Evolutionary conservation across 345 rosid genomes (phyloP), one percentile per base, ranked within the genome.

Genomic region (Firmiana major): DNA sequence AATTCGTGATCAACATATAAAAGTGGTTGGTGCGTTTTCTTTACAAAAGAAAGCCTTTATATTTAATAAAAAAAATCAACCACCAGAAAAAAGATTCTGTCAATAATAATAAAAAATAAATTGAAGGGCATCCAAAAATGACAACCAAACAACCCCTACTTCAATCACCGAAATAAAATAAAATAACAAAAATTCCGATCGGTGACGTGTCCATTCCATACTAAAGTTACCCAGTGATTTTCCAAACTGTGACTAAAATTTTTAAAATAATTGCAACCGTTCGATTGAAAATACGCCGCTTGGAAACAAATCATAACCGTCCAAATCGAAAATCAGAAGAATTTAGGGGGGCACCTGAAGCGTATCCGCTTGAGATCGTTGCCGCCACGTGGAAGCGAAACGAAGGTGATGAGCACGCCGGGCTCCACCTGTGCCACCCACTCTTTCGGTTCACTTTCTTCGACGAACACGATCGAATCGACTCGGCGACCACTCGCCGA

Each of bases 381-480:
- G 6, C 99, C 97, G 79, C 97, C 99, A 62, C 87, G 90, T 51
- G 97, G 99, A 63, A 96, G 90, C 60, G 98, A 92, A 38, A 92
- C 86, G 81, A 96, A 96, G 34, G 97, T 92, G 26, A 96, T 96
- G 38, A 93, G 93, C 63, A 96, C 97, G 0, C 98, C 98, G 1
- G 98, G 98, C 87, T 96, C 99, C 31, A 96, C 97, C 78, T 93
- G 99, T 28, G 99, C 98, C 15, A 96, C 92, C 98, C 99, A 96
- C 77, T 96, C 98, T 79, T 92, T 93, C 0, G 97, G 92, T 73
- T 90, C 94, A 75, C 78, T 90, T 86, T 96, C 99, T 78, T 89
- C 93, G 62, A 90, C 91, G 13, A 93, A 84, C 81, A 90, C 82
- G 80, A 92, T 85, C 85, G 93, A 86, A 66, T 91, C 89, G 63